Evolutionary conservation across 768 basidiomycete species (phyloP), one percentile per base, ranked within the genome.

Genomic region (Cubamyces sp.): DNA sequence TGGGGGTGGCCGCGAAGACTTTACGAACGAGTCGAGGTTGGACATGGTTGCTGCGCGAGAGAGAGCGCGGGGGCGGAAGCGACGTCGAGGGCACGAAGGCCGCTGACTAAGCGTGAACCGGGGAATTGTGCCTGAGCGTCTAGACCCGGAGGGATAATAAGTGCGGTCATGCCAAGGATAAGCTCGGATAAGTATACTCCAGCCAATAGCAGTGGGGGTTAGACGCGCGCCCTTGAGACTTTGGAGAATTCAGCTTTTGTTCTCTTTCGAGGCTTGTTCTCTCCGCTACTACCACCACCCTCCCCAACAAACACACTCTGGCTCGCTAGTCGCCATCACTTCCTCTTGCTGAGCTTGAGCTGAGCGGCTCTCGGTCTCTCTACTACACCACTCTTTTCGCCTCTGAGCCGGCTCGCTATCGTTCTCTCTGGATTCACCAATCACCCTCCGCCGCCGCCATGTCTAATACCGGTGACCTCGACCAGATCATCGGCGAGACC

Each of bases 1-100:
- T 16, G 82, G 82, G 19, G 75, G 72, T 18, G 82, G 78, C n/a
- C 74, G 75, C 18, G 78, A 75, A 34, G 75, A 76, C 28, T 75
- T 72, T 9, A 89, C 73, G 67, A 87, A 89, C 8, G 80, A 71
- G 68, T 90, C 84, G 54, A 89, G 76, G 55, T 69, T 82, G 15
- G 77, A 69, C 74, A 71, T 70, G 46, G 41, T 8, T 8, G 49
- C 21, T 23, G 37, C 48, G 28, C 37, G 47, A 41, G 19, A 26
- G 41, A 5, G 28, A 41, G 15, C 16, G 51, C 30, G n/a, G 9
- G 8, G 34, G 16, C 34, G 18, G 23, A 6, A 34, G 11, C 39
- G 34, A 52, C 51, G 14, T 52, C 8, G 51, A 52, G 34, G 52
- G 37, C 8, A 26, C 34, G 18, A 23, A 21, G 37, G 39, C 5